Evolutionary conservation across 192 early-diverging fungal genomes (phyloP).

Genomic region (Mortierella claussenii): DNA sequence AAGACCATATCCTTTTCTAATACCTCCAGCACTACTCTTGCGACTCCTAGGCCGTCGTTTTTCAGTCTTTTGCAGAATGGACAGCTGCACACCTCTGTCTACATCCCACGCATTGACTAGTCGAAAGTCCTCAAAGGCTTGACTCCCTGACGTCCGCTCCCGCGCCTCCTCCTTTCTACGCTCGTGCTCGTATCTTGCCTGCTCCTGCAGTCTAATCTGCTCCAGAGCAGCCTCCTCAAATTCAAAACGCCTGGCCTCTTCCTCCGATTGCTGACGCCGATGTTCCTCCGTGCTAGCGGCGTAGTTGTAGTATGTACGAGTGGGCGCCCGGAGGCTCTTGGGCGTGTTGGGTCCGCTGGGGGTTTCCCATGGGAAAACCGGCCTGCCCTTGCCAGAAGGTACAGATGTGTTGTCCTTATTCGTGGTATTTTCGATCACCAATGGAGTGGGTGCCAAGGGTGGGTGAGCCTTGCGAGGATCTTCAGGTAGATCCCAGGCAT

Average conservation of each 20-base stretch:
- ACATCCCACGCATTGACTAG: conserved; percentile 52
- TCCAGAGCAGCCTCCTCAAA: conserved; percentile 31
- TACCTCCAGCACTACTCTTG: conserved; percentile 46
- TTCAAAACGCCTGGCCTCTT: conserved; percentile 14
- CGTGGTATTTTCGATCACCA: conserved; percentile 23
- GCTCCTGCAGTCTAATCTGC: conserved; percentile 25
- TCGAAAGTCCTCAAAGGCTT: conserved; percentile 51
- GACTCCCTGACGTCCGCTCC: conserved; percentile 33
- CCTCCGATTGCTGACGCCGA: conserved; percentile 16
- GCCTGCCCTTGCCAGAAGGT: conserved; percentile 37
- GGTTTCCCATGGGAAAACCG: conserved; percentile 44
- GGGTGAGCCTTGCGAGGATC: conserved; percentile 36
- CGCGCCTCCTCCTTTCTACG: conserved; percentile 28
- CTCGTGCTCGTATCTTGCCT: conserved; percentile 28
- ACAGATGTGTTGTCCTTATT: conserved; percentile 20
- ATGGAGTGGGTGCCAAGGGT: not conserved
- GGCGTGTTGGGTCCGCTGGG: conserved; percentile 13
- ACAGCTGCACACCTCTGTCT: conserved; percentile 39
- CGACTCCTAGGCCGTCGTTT: conserved; percentile 41
- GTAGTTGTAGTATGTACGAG: conserved; percentile 45
- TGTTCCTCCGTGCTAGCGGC: conserved; percentile 23
- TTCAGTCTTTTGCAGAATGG: conserved; percentile 46
- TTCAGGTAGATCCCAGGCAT: conserved; percentile 47
- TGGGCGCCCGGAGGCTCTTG: conserved; percentile 14
- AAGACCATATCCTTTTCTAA: conserved; percentile 46